These are phyloP conservation scores for Colletotrichum falcatum DNA, from an alignment of 2,329 filamentous ascomycete species.

Conservation along the genomic window DNA sequence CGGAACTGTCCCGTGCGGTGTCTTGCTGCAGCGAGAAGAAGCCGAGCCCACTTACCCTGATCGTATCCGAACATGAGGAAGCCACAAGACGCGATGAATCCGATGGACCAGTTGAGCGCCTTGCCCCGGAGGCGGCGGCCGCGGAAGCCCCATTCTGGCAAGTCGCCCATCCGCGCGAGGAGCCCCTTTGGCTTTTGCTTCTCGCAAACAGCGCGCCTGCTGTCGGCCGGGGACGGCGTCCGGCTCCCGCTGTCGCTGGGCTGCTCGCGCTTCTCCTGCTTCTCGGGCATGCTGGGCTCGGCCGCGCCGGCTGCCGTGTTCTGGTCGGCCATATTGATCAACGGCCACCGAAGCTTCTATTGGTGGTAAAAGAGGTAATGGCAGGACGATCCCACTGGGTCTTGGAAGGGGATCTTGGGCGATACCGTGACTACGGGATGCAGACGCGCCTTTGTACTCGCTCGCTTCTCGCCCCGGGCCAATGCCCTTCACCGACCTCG, in stretches of 20 bases:
- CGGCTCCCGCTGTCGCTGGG: constrained; percentile 22
- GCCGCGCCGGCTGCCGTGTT: constrained; percentile 5
- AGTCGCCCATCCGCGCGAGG: constrained; percentile 41
- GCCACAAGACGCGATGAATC: constrained; percentile 47
- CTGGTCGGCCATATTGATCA: constrained; percentile 12
- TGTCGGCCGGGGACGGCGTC: constrained; percentile 25
- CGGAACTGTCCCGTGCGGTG: neutral
- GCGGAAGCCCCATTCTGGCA: constrained; percentile 45
- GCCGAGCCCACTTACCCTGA: constrained; percentile 29
- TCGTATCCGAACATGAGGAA: constrained; percentile 49
- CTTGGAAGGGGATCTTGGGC: constrained; percentile 2
- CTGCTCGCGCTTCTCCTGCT: constrained; percentile 33
- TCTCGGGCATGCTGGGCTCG: constrained; percentile 28
- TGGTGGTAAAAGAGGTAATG: neutral
- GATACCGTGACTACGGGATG: neutral
- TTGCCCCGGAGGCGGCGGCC: constrained; percentile 44
- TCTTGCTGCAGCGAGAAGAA: too few relatives aligned
- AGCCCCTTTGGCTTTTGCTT: constrained; percentile 25
- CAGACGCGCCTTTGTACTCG: constrained; percentile 34
- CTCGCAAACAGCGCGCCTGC: constrained; percentile 22
- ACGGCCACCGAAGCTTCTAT: neutral
- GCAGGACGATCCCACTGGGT: neutral
- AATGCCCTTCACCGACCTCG: constrained; percentile 5
- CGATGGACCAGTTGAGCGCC: constrained; percentile 46
- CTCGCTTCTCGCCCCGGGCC: constrained; percentile 9